A percentile compares a stretch with the other conserved stretches of the same genome.
Evolutionary conservation across 129 eudicot species (phyloP).

Genomic region (Solidago caesia): DNA sequence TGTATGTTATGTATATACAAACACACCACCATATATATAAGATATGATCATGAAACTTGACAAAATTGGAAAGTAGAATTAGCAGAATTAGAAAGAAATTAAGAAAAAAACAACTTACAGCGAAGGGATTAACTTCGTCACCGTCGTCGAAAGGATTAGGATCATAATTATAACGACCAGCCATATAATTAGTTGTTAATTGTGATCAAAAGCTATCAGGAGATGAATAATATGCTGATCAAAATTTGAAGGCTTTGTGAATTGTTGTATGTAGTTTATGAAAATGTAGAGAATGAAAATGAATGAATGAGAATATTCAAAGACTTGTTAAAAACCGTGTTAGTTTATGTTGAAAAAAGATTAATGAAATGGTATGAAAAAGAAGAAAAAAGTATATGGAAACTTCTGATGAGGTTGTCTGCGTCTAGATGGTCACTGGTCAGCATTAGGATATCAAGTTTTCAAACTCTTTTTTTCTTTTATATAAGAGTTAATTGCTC

Average conservation of each 20-base stretch:
- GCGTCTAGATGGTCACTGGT: conserved; percentile 28
- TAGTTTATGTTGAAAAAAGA: not conserved
- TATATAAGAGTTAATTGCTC: too few species aligned
- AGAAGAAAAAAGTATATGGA: not conserved
- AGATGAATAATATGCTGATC: not conserved
- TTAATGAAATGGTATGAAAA: not conserved
- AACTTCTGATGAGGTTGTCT: conserved; percentile 14
- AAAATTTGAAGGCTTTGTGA: not conserved
- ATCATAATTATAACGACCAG: conserved; percentile 35
- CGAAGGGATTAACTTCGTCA: conserved; percentile 44
- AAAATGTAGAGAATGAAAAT: too few species aligned
- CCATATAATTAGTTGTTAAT: conserved; percentile 21
- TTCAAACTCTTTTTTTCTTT: too few species aligned
- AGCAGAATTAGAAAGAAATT: not conserved
- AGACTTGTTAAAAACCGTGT: conserved; percentile 5
- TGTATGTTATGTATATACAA: too few species aligned
- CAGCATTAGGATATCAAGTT: conserved; percentile 9
- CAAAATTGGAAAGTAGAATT: not conserved
- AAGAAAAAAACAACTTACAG: conserved; percentile 27
- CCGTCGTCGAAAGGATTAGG: conserved; percentile 39
- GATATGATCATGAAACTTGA: not conserved
- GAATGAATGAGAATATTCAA: not conserved
- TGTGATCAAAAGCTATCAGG: conserved; percentile 12
- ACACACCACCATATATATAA: too few species aligned
- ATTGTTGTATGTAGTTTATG: too few species aligned